Evolutionary conservation across 2,329 filamentous ascomycete species (phyloP).

Genomic region (Clarireedia paspali): DNA sequence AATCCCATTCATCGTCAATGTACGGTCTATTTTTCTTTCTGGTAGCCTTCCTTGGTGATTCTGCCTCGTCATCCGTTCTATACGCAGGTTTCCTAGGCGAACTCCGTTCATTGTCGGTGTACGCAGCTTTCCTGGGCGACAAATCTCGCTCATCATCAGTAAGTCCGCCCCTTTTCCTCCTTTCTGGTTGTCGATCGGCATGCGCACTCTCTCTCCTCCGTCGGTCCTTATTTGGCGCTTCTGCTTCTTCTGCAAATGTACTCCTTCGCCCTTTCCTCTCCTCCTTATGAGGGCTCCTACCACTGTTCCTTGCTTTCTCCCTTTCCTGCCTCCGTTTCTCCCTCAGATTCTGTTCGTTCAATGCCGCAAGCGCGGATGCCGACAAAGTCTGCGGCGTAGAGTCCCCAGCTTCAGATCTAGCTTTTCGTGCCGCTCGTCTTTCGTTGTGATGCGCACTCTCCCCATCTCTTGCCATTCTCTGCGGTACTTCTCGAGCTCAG

Average conservation of each 20-base stretch:
- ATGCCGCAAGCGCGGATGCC: constrained; percentile 25
- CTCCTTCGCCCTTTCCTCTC: neutral
- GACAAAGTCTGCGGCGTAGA: constrained; percentile 25
- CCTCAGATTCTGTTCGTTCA: constrained; percentile 26
- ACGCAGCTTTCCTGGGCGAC: neutral
- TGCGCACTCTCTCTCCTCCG: neutral
- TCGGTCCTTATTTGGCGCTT: constrained; percentile 1
- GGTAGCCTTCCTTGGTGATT: neutral
- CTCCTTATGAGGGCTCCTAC: constrained; percentile 27
- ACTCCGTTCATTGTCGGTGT: neutral
- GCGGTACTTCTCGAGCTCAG: neutral
- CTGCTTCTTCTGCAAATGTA: neutral
- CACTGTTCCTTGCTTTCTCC: constrained; percentile 52
- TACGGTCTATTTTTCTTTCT: neutral
- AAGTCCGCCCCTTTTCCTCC: neutral
- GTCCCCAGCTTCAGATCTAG: constrained; percentile 16
- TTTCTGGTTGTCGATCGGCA: constrained; percentile 1
- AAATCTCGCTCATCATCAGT: neutral
- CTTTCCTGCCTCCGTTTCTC: constrained; percentile 14
- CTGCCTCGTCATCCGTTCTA: neutral
- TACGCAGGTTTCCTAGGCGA: neutral
- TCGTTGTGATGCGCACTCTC: constrained; percentile 6
- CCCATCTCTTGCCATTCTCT: constrained; percentile 10
- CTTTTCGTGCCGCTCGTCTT: constrained; percentile 11
- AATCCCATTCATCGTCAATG: neutral